Evolutionary conservation across 768 basidiomycete genomes (phyloP), one percentile per base, ranked within the genome.

Genomic region (Cytidiella melzeri): DNA sequence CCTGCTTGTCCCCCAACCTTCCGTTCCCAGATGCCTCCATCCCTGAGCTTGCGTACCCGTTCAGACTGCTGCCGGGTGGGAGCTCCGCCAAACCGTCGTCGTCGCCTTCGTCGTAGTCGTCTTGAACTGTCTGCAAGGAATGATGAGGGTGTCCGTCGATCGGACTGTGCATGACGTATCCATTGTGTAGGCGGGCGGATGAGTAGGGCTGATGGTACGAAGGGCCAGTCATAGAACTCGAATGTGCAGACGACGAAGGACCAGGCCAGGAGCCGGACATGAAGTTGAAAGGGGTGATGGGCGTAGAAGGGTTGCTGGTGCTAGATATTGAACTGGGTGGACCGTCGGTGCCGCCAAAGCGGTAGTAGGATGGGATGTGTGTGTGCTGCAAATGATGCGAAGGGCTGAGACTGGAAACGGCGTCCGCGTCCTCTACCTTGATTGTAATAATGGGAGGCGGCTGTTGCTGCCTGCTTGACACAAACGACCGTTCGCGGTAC

Each of bases 31-130:
- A 50, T 52, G 49, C 41, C 50, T 55, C 48, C 57, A 61, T 18
- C 25, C 51, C 39, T 57, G 50, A 13, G 59, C 57, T 49, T 23
- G 49, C 41, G 45, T 52, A 57, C 20, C 45, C 50, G 43, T 47
- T 55, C 38, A 60, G 44, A 20, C 48, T 43, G 21, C 60, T 47
- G 3, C 60, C 55, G 4, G 67, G 60, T 2, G 70, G 69, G 19
- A 78, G 65, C 48, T 78, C 77, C 20, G 71, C 67, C 27, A 81
- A 69, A 10, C 83, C 81, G 42, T 76, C 69, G 15, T 68, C 64
- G 53, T 84, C 80, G 50, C 83, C 83, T 61, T 82, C 83, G 20
- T 83, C 83, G 56, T 84, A 81, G 34, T 61, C 62, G 56, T 63
- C 62, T 37, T 58, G 58, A 18, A 55, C 41, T 38, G 60, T 54